Conservation (phyloP, 2,329 filamentous ascomycete species). For the Diaporthe citrichinensis region DNA sequence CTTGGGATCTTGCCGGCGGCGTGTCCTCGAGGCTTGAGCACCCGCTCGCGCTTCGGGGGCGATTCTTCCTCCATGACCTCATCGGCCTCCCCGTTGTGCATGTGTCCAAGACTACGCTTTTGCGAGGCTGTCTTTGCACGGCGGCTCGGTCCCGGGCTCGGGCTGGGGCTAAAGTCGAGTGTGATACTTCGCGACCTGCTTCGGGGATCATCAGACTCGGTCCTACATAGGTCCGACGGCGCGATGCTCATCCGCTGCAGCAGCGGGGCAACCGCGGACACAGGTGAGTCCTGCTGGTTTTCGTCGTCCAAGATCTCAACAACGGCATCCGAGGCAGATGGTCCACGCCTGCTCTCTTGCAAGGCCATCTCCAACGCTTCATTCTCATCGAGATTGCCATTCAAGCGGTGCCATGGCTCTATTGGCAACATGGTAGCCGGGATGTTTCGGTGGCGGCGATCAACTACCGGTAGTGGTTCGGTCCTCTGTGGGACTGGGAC, state of each 20-base stretch:
- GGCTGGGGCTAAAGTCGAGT: slow-evolving; percentile 18
- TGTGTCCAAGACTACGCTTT: slow-evolving; percentile 11
- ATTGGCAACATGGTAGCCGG: not conserved
- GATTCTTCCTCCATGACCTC: not conserved
- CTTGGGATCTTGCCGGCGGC: not conserved
- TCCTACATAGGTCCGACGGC: not conserved
- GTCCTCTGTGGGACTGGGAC: not conserved
- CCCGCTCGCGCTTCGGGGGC: slow-evolving; percentile 23
- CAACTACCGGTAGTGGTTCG: too few species aligned
- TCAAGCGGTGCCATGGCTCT: slow-evolving; percentile 48
- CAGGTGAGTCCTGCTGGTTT: not conserved
- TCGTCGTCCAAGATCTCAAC: slow-evolving; percentile 11
- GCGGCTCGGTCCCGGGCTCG: not conserved
- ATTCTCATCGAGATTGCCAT: slow-evolving; percentile 63
- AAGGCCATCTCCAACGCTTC: slow-evolving; percentile 17
- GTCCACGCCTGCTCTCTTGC: slow-evolving; percentile 2
- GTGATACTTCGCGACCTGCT: not conserved
- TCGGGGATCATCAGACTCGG: too few species aligned
- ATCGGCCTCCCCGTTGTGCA: slow-evolving; percentile 15
- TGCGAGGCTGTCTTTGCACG: not conserved
- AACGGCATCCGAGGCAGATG: not conserved
- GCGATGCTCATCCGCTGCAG: slow-evolving; percentile 29
- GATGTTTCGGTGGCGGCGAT: not conserved
- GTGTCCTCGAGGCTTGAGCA: too few species aligned
- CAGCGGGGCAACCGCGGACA: not conserved